phyloP scores from a whole-genome alignment of 805 yeast species.

The Priceomyces carsonii region DNA sequence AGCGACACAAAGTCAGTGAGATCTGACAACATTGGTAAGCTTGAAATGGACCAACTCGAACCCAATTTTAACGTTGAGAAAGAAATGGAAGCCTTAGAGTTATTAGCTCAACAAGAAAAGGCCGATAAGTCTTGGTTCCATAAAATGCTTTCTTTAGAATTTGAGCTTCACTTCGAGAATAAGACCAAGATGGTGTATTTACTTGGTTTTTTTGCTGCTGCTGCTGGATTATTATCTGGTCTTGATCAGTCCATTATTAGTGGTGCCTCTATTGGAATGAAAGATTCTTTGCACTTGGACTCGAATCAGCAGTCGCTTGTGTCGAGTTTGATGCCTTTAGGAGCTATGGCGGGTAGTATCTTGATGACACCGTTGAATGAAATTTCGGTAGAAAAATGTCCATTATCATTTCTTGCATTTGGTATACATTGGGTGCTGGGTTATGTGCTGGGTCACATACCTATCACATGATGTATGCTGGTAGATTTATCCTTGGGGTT shows the following conservation, averaged over 20 bases:
- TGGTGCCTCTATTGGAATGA: conserved; percentile 60
- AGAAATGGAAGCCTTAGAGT: conserved; percentile 35
- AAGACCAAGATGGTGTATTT: conserved; percentile 47
- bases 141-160: conserved; percentile 35
- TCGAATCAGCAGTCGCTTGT: conserved; percentile 51
- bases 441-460: conserved; percentile 48
- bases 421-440: conserved; percentile 62
- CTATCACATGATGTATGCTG: conserved; percentile 47
- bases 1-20: no score
- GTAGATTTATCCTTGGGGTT: conserved; percentile 57
- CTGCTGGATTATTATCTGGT: conserved; percentile 66
- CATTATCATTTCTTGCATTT: conserved; percentile 54
- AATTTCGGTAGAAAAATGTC: conserved; percentile 55
- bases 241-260: conserved; percentile 66
- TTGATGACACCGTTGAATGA: conserved; percentile 59
- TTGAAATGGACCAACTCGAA: no score
- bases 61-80: conserved; percentile 34
- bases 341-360: conserved; percentile 64
- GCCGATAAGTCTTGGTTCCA: conserved; percentile 35
- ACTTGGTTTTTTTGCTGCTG: conserved; percentile 55
- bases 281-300: conserved; percentile 40
- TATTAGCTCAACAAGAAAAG: conserved; percentile 28
- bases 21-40: no score
- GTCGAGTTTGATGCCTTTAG: conserved; percentile 66
- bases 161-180: conserved; percentile 43